Evolutionary conservation across 495 filamentous ascomycete genomes (phyloP), one percentile per base, ranked within the genome.

Genomic region (Penicillium taxi): DNA sequence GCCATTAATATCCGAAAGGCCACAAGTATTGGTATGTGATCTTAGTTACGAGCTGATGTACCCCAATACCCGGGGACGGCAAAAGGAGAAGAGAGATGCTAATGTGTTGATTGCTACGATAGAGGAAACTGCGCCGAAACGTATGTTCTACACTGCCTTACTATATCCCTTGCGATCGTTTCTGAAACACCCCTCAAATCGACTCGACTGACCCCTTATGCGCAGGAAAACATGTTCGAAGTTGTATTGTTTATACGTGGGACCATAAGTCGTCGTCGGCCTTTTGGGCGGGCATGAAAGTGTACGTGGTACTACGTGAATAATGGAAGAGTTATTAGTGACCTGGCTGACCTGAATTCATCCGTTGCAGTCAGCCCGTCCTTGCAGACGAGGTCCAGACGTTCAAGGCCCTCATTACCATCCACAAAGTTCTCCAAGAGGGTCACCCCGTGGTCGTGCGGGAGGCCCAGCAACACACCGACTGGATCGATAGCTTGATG

Each of bases 261-360:
- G 91, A 98, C 68, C 88, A 96, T 71, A 96, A 96, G 68, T 93
- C 85, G 44, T 95, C 90, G 26, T 72, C 78, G 49, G 86, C 87
- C 51, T 98, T 98, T 67, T 98, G 91, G 91, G 79, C 84, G 31
- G 88, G 86, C 56, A 93, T 98, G 81, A 98, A 98, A 78, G 91
- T 98, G 82, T 91, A 71, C 42, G 82, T 60, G 37, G 21, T 24
- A 32, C 9, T 9, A 13, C 7, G 6, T 19, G 9, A 11, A 11
- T 26, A 9, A 6, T 14, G 25, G 29, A 50, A 35, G 11, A 27
- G 16, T 19, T 14, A 19, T 23, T 17, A 26, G 15, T 13, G 14
- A 24, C 9, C 12, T 18, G 21, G 37, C 37, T 39, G 13, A 39
- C 19, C 3, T 26, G 28, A n/a, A 12, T 32, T 32, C 2, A 19